Conservation (phyloP, 2,329 filamentous ascomycete genomes). For the Colletotrichum trifolii region DNA sequence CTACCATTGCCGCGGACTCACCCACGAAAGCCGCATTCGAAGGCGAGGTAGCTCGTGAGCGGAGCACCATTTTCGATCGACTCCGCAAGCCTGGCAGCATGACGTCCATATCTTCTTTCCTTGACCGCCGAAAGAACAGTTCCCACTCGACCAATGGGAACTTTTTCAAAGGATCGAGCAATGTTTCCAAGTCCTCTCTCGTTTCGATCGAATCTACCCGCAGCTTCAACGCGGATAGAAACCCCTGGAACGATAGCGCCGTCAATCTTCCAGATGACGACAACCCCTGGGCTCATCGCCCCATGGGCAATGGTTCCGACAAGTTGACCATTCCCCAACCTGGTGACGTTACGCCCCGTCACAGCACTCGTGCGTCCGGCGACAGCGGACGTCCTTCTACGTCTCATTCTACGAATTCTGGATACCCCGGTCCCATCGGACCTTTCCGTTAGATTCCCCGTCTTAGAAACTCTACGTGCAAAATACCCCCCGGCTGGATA, state of each 20-base stretch:
- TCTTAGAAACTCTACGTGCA: conserved; percentile 62
- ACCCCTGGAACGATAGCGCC: conserved; percentile 98
- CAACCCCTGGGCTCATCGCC: conserved; percentile 71
- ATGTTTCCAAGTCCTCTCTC: conserved; percentile 93
- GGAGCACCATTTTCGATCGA: conserved; percentile 87
- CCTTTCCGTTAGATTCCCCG: conserved; percentile 81
- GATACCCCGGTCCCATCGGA: conserved; percentile 93
- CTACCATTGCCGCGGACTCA: conserved; percentile 83
- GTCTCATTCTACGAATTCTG: conserved; percentile 94
- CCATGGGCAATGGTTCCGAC: conserved; percentile 73
- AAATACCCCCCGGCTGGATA: conserved; percentile 72
- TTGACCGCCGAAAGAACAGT: conserved; percentile 94
- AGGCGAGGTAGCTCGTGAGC: conserved; percentile 82
- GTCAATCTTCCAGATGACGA: conserved; percentile 95
- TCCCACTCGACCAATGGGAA: conserved; percentile 83
- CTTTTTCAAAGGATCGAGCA: conserved; percentile 92
- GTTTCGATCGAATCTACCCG: conserved; percentile 96
- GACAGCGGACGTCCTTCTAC: conserved; percentile 93
- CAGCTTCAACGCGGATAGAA: conserved; percentile 89
- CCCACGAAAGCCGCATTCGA: conserved; percentile 87
- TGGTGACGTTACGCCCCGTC: conserved; percentile 86
- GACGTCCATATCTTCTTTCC: conserved; percentile 94
- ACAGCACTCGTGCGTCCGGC: conserved; percentile 84
- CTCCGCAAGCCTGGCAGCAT: conserved; percentile 95
- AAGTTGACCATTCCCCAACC: conserved; percentile 76